Evolutionary conservation across 192 early-diverging fungal species (phyloP).

Genomic region (Mortierella antarctica): DNA sequence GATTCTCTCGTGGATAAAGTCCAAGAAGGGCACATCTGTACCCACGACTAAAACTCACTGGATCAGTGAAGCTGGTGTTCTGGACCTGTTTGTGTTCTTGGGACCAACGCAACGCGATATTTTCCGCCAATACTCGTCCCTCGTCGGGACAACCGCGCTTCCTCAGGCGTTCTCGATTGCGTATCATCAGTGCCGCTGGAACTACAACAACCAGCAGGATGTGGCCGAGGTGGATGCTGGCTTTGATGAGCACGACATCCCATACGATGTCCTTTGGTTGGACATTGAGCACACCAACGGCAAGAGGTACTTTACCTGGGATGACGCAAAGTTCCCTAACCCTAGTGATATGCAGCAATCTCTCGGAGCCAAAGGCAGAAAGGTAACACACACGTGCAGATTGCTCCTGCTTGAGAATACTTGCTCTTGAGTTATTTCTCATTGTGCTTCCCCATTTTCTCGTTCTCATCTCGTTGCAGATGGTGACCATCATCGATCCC

Average conservation of each 20-base stretch:
- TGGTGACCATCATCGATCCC: conserved; percentile 97
- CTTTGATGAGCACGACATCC: conserved; percentile 92
- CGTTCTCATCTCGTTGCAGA: conserved; percentile 54
- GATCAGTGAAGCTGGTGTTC: conserved; percentile 90
- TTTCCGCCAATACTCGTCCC: conserved; percentile 73
- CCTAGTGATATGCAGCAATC: conserved; percentile 85
- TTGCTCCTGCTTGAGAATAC: too few relatives aligned
- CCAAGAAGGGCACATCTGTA: conserved; percentile 23
- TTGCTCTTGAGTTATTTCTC: too few relatives aligned
- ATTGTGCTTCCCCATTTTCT: too few relatives aligned
- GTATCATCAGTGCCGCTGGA: conserved; percentile 99
- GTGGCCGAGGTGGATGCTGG: conserved; percentile 85
- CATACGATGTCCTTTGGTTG: conserved; percentile 98
- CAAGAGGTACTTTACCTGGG: conserved; percentile 99
- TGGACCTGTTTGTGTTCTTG: conserved; percentile 90
- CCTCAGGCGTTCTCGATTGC: conserved; percentile 92
- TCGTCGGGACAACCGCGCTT: conserved; percentile 86
- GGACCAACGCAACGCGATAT: conserved; percentile 78
- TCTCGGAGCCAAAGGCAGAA: conserved; percentile 78
- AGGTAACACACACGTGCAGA: conserved; percentile 56
- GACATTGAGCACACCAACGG: conserved; percentile 99
- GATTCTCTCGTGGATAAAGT: conserved; percentile 38
- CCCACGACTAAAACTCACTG: conserved; percentile 84
- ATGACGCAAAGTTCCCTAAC: conserved; percentile 88
- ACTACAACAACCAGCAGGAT: conserved; percentile 93